Conservation (phyloP, 2,329 filamentous ascomycete genomes). For the Dryadomyces quercivorus region DNA sequence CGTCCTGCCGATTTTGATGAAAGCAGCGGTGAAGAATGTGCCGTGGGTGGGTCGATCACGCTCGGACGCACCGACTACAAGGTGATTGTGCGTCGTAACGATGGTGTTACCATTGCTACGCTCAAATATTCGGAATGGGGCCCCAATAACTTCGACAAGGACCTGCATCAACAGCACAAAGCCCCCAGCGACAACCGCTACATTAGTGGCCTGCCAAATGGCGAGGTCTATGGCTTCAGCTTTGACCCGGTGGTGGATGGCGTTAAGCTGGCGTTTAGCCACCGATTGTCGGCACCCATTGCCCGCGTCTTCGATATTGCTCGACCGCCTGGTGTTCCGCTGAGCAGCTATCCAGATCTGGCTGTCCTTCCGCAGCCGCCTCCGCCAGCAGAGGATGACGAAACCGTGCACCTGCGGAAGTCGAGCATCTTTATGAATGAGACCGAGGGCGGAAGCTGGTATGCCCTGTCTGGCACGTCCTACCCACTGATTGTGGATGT, state of each 20-base stretch:
- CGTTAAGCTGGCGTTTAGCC: slow-evolving; percentile 48
- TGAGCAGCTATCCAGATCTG: slow-evolving; percentile 59
- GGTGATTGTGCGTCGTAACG: slow-evolving; percentile 66
- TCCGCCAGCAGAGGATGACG: slow-evolving; percentile 43
- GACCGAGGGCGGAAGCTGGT: slow-evolving; percentile 82
- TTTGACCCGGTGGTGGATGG: slow-evolving; percentile 30
- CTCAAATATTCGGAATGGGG: slow-evolving; percentile 92
- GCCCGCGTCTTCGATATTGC: slow-evolving; percentile 83
- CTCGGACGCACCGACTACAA: slow-evolving; percentile 84
- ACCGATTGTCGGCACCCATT: slow-evolving; percentile 64
- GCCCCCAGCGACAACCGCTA: slow-evolving; percentile 76
- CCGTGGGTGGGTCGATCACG: slow-evolving; percentile 66
- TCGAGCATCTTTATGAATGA: slow-evolving; percentile 74
- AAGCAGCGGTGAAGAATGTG: slow-evolving; percentile 61
- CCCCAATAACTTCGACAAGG: slow-evolving; percentile 80
- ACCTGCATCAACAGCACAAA: slow-evolving; percentile 74
- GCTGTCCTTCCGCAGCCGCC: slow-evolving; percentile 78
- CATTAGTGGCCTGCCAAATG: slow-evolving; percentile 77
- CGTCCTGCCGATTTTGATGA: slow-evolving; percentile 54
- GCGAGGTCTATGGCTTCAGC: slow-evolving; percentile 70
- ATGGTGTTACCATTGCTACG: slow-evolving; percentile 69
- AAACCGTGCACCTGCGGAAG: slow-evolving; percentile 38
- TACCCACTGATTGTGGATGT: slow-evolving; percentile 62
- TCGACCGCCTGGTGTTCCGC: slow-evolving; percentile 51
- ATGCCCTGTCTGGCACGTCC: slow-evolving; percentile 73